phyloP scores from a whole-genome alignment of 73 alveolate species.

The Tetrahymena thermophila region DNA sequence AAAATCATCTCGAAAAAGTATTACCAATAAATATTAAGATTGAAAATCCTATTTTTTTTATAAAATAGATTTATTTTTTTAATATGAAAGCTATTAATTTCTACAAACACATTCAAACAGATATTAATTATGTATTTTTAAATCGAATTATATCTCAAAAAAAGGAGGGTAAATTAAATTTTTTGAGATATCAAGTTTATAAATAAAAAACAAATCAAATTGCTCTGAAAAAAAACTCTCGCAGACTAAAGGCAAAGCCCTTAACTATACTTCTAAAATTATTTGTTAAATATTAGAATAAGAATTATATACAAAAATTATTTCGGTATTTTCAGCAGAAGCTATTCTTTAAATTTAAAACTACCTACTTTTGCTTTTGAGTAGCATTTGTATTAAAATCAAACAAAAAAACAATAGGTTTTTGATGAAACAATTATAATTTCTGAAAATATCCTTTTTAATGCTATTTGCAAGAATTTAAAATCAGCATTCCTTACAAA shows the following conservation, averaged over 20 bases:
- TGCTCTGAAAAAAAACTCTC: too few relatives aligned
- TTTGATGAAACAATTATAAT: background rate
- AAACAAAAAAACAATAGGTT: background rate
- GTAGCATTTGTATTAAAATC: too few relatives aligned
- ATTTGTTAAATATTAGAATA: too few relatives aligned
- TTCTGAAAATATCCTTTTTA: background rate
- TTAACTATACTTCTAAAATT: too few relatives aligned
- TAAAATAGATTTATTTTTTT: background rate
- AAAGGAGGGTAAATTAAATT: background rate
- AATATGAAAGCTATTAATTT: background rate
- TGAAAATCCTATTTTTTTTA: background rate
- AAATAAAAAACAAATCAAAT: too few relatives aligned
- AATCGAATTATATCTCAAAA: background rate
- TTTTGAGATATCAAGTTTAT: background rate
- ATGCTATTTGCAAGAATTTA: too few relatives aligned
- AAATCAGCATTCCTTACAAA: background rate
- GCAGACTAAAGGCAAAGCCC: too few relatives aligned
- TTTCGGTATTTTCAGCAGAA: too few relatives aligned
- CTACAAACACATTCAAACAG: background rate
- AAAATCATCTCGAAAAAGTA: background rate
- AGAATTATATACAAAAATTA: too few relatives aligned
- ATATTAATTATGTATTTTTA: background rate
- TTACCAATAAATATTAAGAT: too few relatives aligned
- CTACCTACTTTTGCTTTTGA: too few relatives aligned
- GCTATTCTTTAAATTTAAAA: too few relatives aligned